Percentiles rank a stretch among this genome's conserved stretches.
Conservation (phyloP, 2,329 filamentous ascomycete genomes). For the Parascedosporium putredinis region DNA sequence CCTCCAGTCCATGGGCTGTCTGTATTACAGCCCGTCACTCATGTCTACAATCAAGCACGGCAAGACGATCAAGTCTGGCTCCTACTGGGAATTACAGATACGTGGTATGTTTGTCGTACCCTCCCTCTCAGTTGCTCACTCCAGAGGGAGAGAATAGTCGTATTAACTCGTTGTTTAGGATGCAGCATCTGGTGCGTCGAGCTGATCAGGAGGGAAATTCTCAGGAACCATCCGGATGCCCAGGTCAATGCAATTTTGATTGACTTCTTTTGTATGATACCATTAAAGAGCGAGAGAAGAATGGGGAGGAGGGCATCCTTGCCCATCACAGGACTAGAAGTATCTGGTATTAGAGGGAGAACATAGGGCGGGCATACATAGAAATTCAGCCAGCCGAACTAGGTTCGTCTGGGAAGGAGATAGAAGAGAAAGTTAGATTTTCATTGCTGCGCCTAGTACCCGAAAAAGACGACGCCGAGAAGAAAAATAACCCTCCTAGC, state of each 20-base stretch:
- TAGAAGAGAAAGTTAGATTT: no score
- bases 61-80: constrained; percentile 58
- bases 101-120: constrained; percentile 44
- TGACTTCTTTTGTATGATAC: constrained; percentile 96
- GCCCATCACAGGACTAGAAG: constrained; percentile 85
- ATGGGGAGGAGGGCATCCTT: constrained; percentile 45
- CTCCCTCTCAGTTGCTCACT: not conserved
- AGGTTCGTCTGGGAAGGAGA: not conserved
- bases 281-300: constrained; percentile 71
- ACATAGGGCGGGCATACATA: not conserved
- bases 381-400: not conserved
- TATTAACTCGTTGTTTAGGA: constrained; percentile 31
- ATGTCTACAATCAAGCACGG: constrained; percentile 57
- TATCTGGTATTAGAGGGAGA: constrained; percentile 71
- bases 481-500: no score
- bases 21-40: constrained; percentile 75
- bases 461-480: no score
- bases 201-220: constrained; percentile 72
- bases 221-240: constrained; percentile 58
- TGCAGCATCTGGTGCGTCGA: constrained; percentile 97
- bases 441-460: no score
- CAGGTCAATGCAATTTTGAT: constrained; percentile 81
- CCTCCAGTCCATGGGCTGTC: constrained; percentile 68
- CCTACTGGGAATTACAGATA: constrained; percentile 75
- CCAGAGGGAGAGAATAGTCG: no score